Base-by-base conservation (phyloP, 2,329 filamentous ascomycete genomes). In the Diaporthe sp. region DNA sequence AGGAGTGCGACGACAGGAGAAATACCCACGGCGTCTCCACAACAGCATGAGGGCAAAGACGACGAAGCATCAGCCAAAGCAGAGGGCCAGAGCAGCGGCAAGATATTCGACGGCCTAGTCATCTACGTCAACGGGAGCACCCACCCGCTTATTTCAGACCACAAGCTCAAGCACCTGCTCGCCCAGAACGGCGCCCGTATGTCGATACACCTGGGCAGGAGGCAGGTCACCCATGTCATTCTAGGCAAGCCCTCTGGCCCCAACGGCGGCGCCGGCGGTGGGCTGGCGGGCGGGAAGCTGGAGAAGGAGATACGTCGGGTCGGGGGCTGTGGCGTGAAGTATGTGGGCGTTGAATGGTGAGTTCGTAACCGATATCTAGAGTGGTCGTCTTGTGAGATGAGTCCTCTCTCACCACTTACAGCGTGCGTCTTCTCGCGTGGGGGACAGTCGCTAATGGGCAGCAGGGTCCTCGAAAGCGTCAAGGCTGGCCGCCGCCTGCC, bases 61-160 rank as follows among this genome's bases (percentile, higher is more conserved):
- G 77, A 78, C 74, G 78, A 81, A 85, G 57, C 83, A 85, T 75
- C 85, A 77, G 22, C 72, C 8, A 47, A 42, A 28, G 19, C 45
- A 40, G 60, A 45, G 42, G 30, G 19, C 7, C 88, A 85, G 77
- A 89, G 89, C 40, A 83, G 69, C 72, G 81, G 79, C 77, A 80
- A 85, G 61, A 89, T 97, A 71, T 96, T 98, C 81, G 84, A 89
- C 58, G 90, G 92, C 22, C 88, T 95, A 30, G 92, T 90, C 69
- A 89, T 98, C 79, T 97, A 96, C 84, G 89, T 98, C 83, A 98
- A 98, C 83, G 95, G 95, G 76, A 96, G 94, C 78, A 97, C 95
- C 2, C 89, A 92, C 75, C 95, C 96, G 1, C 83, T 91, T 33
- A 89, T 98, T 76, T 97, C 94, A 19, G 96, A 98, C 82, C 94